These are phyloP conservation scores for Carex littledalei DNA, from an alignment of 176 grass and related monocot species.

Conservation along the genomic window DNA sequence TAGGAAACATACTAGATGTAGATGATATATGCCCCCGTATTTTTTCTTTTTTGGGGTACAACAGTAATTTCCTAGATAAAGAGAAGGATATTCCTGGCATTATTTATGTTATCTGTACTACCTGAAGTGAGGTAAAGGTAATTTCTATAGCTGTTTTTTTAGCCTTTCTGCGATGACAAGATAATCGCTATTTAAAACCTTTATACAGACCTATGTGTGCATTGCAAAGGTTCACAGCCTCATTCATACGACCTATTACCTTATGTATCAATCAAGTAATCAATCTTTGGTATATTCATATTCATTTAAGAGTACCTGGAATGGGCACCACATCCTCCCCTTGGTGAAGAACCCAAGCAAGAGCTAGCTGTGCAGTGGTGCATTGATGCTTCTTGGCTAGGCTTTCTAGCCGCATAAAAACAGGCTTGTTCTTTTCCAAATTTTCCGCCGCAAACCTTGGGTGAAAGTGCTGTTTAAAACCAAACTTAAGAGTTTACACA, in stretches of 20 bases:
- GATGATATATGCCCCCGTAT: not conserved
- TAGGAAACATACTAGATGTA: not conserved
- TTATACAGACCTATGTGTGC: too few relatives aligned
- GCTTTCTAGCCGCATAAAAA: slow-evolving; percentile 46
- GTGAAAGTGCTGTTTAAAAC: slow-evolving; percentile 35
- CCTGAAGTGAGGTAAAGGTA: not conserved
- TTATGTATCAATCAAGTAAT: not conserved
- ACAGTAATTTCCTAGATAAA: not conserved
- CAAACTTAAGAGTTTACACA: not conserved
- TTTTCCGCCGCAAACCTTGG: slow-evolving; percentile 53
- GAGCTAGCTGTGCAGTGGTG: slow-evolving; percentile 52
- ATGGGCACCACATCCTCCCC: slow-evolving; percentile 79
- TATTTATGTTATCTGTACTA: not conserved
- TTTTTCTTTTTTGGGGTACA: not conserved
- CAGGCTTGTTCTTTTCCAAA: slow-evolving; percentile 69
- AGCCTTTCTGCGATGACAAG: too few relatives aligned
- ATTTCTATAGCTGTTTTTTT: too few relatives aligned
- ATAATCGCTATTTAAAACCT: too few relatives aligned
- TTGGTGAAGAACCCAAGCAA: slow-evolving; percentile 77
- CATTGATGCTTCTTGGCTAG: slow-evolving; percentile 62
- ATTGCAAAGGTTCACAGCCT: too few relatives aligned
- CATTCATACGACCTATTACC: not conserved
- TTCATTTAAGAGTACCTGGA: slow-evolving; percentile 43
- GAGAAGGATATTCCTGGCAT: not conserved
- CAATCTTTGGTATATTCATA: not conserved